phyloP scores from a whole-genome alignment of 1,284 basidiomycete species.

The Peniophora sp. region DNA sequence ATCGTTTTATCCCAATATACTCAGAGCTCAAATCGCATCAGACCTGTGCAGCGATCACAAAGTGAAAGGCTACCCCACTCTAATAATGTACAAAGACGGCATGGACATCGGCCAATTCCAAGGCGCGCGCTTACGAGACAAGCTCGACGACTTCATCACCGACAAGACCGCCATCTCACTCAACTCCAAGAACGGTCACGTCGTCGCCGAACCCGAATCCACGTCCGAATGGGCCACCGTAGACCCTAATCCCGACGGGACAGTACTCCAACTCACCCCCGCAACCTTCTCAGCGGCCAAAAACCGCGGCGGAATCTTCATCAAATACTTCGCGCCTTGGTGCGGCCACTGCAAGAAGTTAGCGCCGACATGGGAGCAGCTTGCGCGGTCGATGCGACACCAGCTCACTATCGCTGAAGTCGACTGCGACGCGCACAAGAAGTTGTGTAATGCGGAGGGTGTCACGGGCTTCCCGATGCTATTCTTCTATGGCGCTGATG shows the following conservation, averaged over 20 bases:
- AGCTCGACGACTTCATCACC: conserved; percentile 44
- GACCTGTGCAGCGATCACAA: conserved; percentile 72
- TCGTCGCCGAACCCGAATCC: conserved; percentile 9
- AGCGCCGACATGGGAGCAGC: conserved; percentile 69
- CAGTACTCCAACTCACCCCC: conserved; percentile 47
- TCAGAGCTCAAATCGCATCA: conserved; percentile 21
- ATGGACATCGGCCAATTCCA: conserved; percentile 51
- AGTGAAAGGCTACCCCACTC: conserved; percentile 72
- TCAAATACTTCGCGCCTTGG: conserved; percentile 94
- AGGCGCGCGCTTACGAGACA: conserved; percentile 40
- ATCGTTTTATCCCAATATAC: not conserved
- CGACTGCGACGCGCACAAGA: conserved; percentile 71
- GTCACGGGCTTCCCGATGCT: conserved; percentile 79
- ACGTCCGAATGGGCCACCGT: conserved; percentile 11
- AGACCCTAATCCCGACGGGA: conserved; percentile 52
- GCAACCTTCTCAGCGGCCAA: conserved; percentile 44
- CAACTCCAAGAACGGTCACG: conserved; percentile 1
- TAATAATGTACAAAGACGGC: conserved; percentile 72
- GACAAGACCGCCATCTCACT: conserved; percentile 21
- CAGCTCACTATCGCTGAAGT: conserved; percentile 76
- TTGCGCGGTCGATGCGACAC: conserved; percentile 62
- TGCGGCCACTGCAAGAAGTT: conserved; percentile 91
- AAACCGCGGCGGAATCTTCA: conserved; percentile 59
- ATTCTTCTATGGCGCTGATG: conserved; percentile 47
- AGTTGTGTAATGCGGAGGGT: conserved; percentile 57